phyloP scores from a whole-genome alignment of 2,329 filamentous ascomycete species.

The Tricladium varicosporioides region DNA sequence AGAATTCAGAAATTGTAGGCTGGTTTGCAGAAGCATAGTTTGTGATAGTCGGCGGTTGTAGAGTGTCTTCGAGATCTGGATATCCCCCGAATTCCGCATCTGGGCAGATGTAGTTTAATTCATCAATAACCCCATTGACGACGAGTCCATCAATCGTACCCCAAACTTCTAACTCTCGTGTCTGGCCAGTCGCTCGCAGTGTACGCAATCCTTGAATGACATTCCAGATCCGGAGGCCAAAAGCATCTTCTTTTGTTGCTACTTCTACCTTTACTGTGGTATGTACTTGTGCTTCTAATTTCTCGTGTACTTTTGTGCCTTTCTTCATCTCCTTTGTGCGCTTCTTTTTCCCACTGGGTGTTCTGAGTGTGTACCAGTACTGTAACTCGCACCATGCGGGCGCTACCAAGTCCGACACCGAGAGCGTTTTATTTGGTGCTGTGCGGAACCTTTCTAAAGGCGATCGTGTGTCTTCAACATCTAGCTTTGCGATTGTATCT shows the following conservation, averaged over 20 bases:
- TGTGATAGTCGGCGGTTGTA: slow-evolving; percentile 28
- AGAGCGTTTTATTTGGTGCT: slow-evolving; percentile 73
- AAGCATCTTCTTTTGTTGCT: slow-evolving; percentile 73
- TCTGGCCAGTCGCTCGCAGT: slow-evolving; percentile 67
- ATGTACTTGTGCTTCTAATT: slow-evolving; percentile 83
- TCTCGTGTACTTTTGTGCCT: slow-evolving; percentile 76
- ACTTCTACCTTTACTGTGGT: slow-evolving; percentile 71
- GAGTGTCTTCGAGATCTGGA: slow-evolving; percentile 54
- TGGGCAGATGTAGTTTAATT: slow-evolving; percentile 74
- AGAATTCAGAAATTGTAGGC: slow-evolving; percentile 29
- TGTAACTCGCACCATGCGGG: slow-evolving; percentile 96
- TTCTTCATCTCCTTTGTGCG: slow-evolving; percentile 80
- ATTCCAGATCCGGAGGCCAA: slow-evolving; percentile 86
- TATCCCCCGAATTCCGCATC: slow-evolving; percentile 41
- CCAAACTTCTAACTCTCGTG: slow-evolving; percentile 81
- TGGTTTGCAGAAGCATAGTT: slow-evolving; percentile 35
- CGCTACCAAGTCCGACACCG: slow-evolving; percentile 83
- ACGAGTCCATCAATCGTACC: slow-evolving; percentile 78
- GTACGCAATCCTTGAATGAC: slow-evolving; percentile 80
- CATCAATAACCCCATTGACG: slow-evolving; percentile 87
- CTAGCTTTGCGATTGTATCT: too few relatives aligned
- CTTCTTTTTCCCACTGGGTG: slow-evolving; percentile 67
- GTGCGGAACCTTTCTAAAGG: slow-evolving; percentile 79
- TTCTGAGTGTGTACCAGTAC: slow-evolving; percentile 82
- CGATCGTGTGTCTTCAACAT: slow-evolving; percentile 45